Base-by-base conservation (phyloP, 225 moss, liverwort and hornwort genomes). In the Antitrichia curtipendula region DNA sequence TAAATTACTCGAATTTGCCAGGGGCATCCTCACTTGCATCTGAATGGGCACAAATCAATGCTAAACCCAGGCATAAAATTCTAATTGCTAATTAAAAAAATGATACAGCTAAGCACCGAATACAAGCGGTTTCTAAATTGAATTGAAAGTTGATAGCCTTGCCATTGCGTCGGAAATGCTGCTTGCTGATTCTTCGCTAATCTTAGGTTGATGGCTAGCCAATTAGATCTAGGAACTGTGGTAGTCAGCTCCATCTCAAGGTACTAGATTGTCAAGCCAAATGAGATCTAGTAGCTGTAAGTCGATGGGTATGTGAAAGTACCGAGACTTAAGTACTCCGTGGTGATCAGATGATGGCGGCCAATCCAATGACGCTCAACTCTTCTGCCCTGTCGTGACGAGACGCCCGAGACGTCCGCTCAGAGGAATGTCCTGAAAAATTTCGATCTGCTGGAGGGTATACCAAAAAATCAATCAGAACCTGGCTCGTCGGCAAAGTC, bases 321-420 rank as follows among this genome's bases (percentile, higher is more conserved):
- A 40, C 71, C 63, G 19, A 70, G 49, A 74, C 79, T 62, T 34
- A 34, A 62, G 43, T 32, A 78, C 15, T 88, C 75, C 81, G 36
- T 73, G 72, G 34, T 75, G 84, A 71, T 91, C 91, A 92, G 70
- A 91, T 89, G 65, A 92, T 92, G 52, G 92, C 92, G 63, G 94
- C 94, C 94, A 94, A 88, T 81, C 94, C 94, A 58, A 94, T 94
- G 74, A 56, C 90, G 86, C 90, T 84, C 34, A 86, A 41, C 23
- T 94, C 92, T 78, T 92, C 88, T 40, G 85, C 38, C 62, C 81
- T 91, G 56, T 90, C 92, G 73, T 84, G 90, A 88, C 79, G 90
- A 64, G 87, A 28, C 15, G 65, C 68, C 32, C 86, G 89, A 75
- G 87, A 58, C 27, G 90, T 40, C 58, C 86, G 94, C 75, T 91